Conservation (phyloP, 2,329 filamentous ascomycete genomes). For the Drechmeria coniospora region DNA sequence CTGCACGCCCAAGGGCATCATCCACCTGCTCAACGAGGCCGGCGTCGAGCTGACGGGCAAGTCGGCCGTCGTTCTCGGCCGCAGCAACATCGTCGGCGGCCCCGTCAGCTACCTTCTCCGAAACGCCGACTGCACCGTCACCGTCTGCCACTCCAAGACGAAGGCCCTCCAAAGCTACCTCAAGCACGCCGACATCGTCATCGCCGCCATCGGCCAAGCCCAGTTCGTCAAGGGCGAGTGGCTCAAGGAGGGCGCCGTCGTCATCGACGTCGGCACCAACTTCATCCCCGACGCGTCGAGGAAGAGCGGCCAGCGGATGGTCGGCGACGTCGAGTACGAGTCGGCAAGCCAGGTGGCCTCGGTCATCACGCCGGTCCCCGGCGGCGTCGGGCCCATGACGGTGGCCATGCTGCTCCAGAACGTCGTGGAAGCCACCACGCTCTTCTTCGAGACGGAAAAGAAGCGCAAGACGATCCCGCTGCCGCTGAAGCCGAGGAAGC, state of each 20-base stretch:
- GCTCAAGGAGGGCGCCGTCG: slow-evolving; percentile 86
- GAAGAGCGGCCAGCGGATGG: slow-evolving; percentile 83
- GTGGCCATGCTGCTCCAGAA: slow-evolving; percentile 97
- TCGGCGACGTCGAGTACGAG: slow-evolving; percentile 90
- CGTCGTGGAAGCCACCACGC: slow-evolving; percentile 71
- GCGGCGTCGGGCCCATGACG: slow-evolving; percentile 96
- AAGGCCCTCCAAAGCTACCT: slow-evolving; percentile 56
- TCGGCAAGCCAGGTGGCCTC: slow-evolving; percentile 75
- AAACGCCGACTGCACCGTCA: slow-evolving; percentile 93
- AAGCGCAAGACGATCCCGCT: slow-evolving; percentile 65
- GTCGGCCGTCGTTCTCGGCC: slow-evolving; percentile 83
- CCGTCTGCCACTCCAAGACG: slow-evolving; percentile 87
- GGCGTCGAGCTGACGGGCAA: slow-evolving; percentile 78
- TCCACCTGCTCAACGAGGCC: slow-evolving; percentile 74
- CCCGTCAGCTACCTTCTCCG: slow-evolving; percentile 92
- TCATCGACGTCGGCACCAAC: slow-evolving; percentile 97
- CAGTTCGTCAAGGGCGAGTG: slow-evolving; percentile 87
- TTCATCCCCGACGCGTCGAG: slow-evolving; percentile 78
- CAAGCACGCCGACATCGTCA: slow-evolving; percentile 73
- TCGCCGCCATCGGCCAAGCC: slow-evolving; percentile 81
- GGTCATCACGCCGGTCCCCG: slow-evolving; percentile 87
- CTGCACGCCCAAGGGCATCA: slow-evolving; percentile 94
- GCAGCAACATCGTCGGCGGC: slow-evolving; percentile 94
- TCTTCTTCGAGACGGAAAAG: slow-evolving; percentile 72
- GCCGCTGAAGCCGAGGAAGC: slow-evolving; percentile 61